A percentile compares a stretch with the other conserved stretches of the same genome.
Conservation (phyloP, 2,329 filamentous ascomycete genomes). For the Ramularia endophylla region DNA sequence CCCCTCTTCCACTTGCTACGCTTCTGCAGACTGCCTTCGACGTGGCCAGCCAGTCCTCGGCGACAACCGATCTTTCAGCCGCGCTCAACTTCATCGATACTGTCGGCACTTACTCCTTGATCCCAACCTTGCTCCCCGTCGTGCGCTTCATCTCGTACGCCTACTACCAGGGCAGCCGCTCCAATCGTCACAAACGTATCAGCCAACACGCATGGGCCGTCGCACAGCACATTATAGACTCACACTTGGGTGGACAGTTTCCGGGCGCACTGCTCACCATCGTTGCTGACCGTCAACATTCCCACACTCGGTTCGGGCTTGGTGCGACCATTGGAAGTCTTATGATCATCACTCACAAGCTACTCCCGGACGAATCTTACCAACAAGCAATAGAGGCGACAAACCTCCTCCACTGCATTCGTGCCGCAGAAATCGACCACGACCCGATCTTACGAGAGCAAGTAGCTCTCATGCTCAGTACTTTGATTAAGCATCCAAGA, state of each 20-base stretch:
- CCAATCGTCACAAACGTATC: constrained; percentile 25
- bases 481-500: constrained; percentile 11
- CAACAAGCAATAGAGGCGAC: constrained; percentile 11
- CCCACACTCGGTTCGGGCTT: constrained; percentile 18
- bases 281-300: constrained; percentile 16
- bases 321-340: constrained; percentile 26
- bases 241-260: constrained; percentile 25
- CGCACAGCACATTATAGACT: constrained; percentile 24
- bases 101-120: constrained; percentile 24
- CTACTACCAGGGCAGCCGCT: constrained; percentile 28
- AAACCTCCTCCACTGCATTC: constrained; percentile 15
- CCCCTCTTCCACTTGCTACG: constrained; percentile 17
- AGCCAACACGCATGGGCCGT: constrained; percentile 23
- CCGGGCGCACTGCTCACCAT: constrained; percentile 21
- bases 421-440: constrained; percentile 9
- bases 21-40: constrained; percentile 22
- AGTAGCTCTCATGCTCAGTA: constrained; percentile 12
- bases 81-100: constrained; percentile 26
- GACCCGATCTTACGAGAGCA: constrained; percentile 20
- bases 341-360: constrained; percentile 24
- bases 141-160: constrained; percentile 26
- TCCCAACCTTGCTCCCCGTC: constrained; percentile 20
- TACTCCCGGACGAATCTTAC: constrained; percentile 11
- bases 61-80: constrained; percentile 25
- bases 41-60: constrained; percentile 22